Base-by-base conservation (phyloP, 805 yeast species). In the Ogataea pini region DNA sequence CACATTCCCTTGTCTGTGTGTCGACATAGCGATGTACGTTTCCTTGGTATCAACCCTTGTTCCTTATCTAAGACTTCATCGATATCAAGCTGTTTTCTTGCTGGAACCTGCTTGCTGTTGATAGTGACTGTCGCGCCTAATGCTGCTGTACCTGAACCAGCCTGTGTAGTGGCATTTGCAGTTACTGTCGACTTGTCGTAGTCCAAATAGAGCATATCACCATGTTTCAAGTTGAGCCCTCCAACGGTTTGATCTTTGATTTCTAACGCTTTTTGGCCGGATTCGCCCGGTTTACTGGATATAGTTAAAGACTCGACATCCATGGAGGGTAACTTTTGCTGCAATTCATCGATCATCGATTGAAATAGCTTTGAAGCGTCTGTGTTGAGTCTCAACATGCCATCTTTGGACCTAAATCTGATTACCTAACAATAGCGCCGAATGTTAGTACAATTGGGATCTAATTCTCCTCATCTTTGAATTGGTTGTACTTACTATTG, bases 1-100 rank as follows among this genome's bases (percentile, higher is more conserved):
- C 99, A 94, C 98, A 94, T 94, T 1, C 98, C 99, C 58, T 85
- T 85, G 32, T 84, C 92, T 2, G 92, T 86, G 64, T 94, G 99
- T 50, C 84, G 79, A 67, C 99, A 92, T 52, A 90, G 71, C 2
- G 65, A 58, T 1, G 89, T 79, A 53, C 72, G 76, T 31, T 72
- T 68, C 28, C 99, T 76, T 24, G 75, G 67, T 47, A 94, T 89
- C 47, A 86, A 71, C 0, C 99, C 99, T 37, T 79, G 77, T 46
- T 79, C 76, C 24, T 72, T 73, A 43, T 85, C 91, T 28, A 91
- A 72, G 9, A 62, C 64, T 42, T 78, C 78, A 66, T 94, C 99
- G 1, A 91, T 76, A 0, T 78, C 70, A 28, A 83, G 69, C 63
- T 88, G 94, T 32, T 68, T 67, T 10, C 34, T 29, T 3, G 52